These are phyloP conservation scores for Darksidea phi DNA, from an alignment of 495 filamentous ascomycete genomes.

Conservation along the genomic window DNA sequence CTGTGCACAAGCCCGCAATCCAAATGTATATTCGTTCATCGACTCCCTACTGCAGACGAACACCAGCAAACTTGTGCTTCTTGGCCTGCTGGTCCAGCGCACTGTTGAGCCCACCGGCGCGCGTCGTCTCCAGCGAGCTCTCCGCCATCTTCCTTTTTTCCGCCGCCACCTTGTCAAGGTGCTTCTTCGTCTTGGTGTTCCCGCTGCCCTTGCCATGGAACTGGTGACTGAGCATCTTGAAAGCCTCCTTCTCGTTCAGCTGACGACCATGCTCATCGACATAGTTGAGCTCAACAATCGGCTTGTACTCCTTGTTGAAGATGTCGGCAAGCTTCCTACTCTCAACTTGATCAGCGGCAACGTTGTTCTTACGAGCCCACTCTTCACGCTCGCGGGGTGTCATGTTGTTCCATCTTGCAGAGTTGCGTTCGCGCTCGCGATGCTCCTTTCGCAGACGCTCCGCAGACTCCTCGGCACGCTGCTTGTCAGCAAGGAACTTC, in stretches of 20 bases:
- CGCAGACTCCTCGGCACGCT: conserved; percentile 66
- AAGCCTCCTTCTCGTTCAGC: conserved; percentile 93
- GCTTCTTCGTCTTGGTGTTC: conserved; percentile 97
- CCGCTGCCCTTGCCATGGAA: conserved; percentile 98
- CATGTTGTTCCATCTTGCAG: conserved; percentile 81
- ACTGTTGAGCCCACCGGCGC: conserved; percentile 77
- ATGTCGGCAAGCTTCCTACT: conserved; percentile 76
- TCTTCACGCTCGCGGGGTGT: conserved; percentile 88
- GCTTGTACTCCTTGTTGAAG: conserved; percentile 84
- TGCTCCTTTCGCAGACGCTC: conserved; percentile 77
- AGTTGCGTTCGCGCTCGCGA: conserved; percentile 81
- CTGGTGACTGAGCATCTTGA: conserved; percentile 90
- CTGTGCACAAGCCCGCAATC: not conserved
- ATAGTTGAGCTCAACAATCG: conserved; percentile 85
- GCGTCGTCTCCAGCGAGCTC: conserved; percentile 76
- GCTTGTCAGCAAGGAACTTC: conserved; percentile 78
- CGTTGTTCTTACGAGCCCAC: conserved; percentile 81
- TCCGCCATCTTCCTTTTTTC: conserved; percentile 83
- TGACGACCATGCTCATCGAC: conserved; percentile 79
- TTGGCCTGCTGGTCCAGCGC: conserved; percentile 70
- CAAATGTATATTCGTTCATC: not conserved
- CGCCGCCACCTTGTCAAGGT: conserved; percentile 93
- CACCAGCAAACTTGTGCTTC: conserved; percentile 85
- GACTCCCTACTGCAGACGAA: conserved; percentile 58
- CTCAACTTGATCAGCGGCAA: conserved; percentile 76